Base-by-base conservation (phyloP, 352 stramenopile genomes). In the Globisporangium carolinianum region DNA sequence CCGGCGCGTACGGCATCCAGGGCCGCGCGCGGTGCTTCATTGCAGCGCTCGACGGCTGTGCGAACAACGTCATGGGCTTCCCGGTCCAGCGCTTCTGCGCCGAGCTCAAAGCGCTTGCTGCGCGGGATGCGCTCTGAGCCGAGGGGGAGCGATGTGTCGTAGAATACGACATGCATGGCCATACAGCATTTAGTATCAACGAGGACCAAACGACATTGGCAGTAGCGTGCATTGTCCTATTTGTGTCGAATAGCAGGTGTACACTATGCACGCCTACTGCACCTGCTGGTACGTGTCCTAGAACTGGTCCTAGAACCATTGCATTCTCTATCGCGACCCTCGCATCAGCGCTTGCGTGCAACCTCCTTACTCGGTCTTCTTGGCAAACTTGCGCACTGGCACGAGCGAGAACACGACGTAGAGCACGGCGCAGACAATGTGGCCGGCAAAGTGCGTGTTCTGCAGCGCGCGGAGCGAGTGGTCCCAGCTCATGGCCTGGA, bases 1-100 rank as follows among this genome's bases (percentile, higher is more conserved):
- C 89, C 0, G 89, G 91, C 39, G 71, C 83, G 6, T 97, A 97
- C 66, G 91, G 89, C 8, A 89, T 97, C 53, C 89, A 97, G 71
- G 87, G 86, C 67, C 66, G 67, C 14, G 83, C 80, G 11, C 83
- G 86, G 12, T 91, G 81, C 59, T 94, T 97, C 54, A 79, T 97
- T 11, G 62, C 65, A 24, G 73, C 73, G 39, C 61, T 97, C 36
- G 65, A 83, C n/a, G 91, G 91, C 51, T 97, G 87, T 71, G 91
- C 80, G 65, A 97, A 96, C 73, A 97, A 96, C 62, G 89, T 97
- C 41, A 95, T 95, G 61, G 86, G 87, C 47, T 94, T 96, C 53
- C 87, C 86, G 0, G 77, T 96, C 52, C 75, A 94, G 62, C 76
- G 80, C 36, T 89, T 93, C 55, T 80, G 70, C 60, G 61, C 65